Percentiles rank a stretch among this genome's conserved stretches.
These are phyloP conservation scores for Aspergillus neoniger DNA, from an alignment of 2,329 filamentous ascomycete species.

Conservation along the genomic window DNA sequence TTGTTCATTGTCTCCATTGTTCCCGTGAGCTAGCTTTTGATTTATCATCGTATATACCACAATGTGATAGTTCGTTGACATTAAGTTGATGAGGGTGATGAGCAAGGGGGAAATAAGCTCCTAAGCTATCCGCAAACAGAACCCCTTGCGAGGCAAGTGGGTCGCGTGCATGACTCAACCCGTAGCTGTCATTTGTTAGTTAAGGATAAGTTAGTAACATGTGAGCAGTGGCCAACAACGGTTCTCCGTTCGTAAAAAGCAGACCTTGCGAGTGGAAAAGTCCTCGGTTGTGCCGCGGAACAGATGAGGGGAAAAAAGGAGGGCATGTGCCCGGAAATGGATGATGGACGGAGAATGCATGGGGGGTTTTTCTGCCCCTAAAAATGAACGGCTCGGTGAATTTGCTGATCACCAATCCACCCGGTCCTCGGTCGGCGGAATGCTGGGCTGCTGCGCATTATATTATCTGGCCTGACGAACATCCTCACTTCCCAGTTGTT, in stretches of 20 bases:
- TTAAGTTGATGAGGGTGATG: too few relatives aligned
- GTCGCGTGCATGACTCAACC: neutral
- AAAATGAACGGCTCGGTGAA: neutral
- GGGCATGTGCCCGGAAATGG: neutral
- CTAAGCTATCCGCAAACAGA: neutral
- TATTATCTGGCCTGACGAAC: neutral
- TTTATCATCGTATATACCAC: neutral
- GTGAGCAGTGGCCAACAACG: neutral
- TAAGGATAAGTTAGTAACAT: neutral
- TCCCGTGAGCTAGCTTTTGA: neutral
- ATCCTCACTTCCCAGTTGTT: too few relatives aligned
- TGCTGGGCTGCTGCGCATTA: neutral
- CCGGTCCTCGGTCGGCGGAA: neutral
- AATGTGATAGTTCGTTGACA: neutral
- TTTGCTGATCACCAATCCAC: neutral
- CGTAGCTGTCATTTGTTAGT: neutral
- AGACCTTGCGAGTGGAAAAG: neutral
- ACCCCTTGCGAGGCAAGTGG: neutral
- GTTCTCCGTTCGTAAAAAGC: neutral
- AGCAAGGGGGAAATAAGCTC: neutral
- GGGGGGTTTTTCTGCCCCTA: too few relatives aligned
- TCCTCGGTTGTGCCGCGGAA: neutral
- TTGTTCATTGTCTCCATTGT: too few relatives aligned
- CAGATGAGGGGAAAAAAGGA: neutral
- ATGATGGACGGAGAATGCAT: too few relatives aligned